Base-by-base conservation (phyloP, 805 yeast species). In the Pichia thaimueangensis region DNA sequence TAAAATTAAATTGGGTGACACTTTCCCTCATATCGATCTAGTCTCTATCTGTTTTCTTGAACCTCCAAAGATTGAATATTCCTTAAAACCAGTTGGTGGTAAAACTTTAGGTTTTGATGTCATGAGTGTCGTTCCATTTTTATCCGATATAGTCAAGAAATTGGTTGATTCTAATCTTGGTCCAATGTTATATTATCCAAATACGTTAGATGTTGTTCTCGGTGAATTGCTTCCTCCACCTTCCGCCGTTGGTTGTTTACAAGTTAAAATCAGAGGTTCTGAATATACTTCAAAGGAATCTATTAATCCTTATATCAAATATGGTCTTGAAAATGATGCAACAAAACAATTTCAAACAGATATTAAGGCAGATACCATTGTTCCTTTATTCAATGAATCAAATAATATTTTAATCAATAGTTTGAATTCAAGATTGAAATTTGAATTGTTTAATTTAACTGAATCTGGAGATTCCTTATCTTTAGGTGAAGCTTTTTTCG, bases 1-100 rank as follows among this genome's bases (percentile, higher is more conserved):
- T 50, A 78, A 79, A 35, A 60, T 84, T 55, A 72, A 73, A 52
- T 68, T 84, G 50, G 73, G 78, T 35, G 71, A 74, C 35, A 71
- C 72, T 53, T 83, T 85, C 60, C 95, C 95, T n/a, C 88, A 84
- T 54, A 82, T 85, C 45, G 79, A 78, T 47, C 62, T 76, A 52
- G 86, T 85, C 8, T 78, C 86, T 16, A 67, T 84, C 43, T 82
- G 80, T 48, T 76, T 85, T 54, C 66, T 85, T 55, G 91, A 84
- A 59, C 82, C 91, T 16, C 93, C 93, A 30, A 69, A 73, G 24
- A 82, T 85, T 56, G 89, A 82, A 57, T 85, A 83, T 59, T 82
- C 79, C 17, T 73, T 85, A 68, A 85, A 85, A 58, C 95, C 95
- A 9, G 82, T 85, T 41, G 93, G 93, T 59, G 93, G 94, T 65